Percentiles rank a stretch among this genome's conserved stretches.
These are phyloP conservation scores for Basidiobolus heterosporus DNA, from an alignment of 371 early-diverging fungal species.

Conservation along the genomic window DNA sequence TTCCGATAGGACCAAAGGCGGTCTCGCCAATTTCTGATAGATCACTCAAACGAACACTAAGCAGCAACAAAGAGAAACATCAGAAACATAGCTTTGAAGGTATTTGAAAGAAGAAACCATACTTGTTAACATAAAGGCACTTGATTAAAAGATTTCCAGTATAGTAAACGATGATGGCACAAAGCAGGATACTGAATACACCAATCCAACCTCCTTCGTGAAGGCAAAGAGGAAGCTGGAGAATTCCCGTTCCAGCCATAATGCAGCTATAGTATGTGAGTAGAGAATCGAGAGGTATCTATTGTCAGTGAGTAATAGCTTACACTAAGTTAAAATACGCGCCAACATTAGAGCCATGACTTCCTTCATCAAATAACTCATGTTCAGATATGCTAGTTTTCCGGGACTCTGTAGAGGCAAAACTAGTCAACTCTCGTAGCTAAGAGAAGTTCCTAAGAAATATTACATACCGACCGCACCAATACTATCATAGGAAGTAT, in stretches of 20 bases:
- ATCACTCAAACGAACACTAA: constrained; percentile 21
- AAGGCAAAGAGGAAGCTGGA: constrained; percentile 67
- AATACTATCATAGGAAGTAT: too few species aligned
- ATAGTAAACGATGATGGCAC: constrained; percentile 55
- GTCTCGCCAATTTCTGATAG: constrained; percentile 42
- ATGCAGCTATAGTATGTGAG: constrained; percentile 31
- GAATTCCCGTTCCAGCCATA: constrained; percentile 69
- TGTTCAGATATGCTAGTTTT: too few species aligned
- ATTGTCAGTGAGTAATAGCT: too few species aligned
- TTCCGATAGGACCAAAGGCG: constrained; percentile 45
- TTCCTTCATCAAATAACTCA: neutral
- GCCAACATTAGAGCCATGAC: constrained; percentile 4
- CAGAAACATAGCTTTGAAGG: too few species aligned
- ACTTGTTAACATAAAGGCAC: constrained; percentile 36
- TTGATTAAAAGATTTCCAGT: constrained; percentile 49
- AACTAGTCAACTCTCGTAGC: too few species aligned
- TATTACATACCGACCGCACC: too few species aligned
- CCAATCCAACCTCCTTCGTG: constrained; percentile 71
- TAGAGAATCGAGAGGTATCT: too few species aligned
- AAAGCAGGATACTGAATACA: constrained; percentile 46
- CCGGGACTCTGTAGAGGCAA: too few species aligned
- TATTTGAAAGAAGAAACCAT: too few species aligned
- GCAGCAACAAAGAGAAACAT: too few species aligned
- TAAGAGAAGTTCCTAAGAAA: too few species aligned
- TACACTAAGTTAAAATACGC: constrained; percentile 28